Evolutionary conservation across 352 stramenopile species (phyloP).

Genomic region (Pythium dissotocum): DNA sequence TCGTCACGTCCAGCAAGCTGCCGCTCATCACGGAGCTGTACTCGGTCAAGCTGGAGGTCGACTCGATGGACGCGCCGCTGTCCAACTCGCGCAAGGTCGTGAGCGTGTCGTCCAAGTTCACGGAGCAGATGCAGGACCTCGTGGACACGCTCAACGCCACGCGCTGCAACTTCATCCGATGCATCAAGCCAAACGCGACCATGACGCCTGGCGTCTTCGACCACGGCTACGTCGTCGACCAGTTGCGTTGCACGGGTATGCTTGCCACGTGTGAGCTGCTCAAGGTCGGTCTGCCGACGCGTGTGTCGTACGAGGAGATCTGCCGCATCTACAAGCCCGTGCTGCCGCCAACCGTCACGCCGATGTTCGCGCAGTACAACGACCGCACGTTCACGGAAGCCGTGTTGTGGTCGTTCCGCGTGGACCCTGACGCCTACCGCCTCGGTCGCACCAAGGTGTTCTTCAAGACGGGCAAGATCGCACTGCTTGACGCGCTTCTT

Average conservation of each 20-base stretch:
- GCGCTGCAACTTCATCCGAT: constrained; percentile 88
- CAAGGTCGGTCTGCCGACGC: constrained; percentile 82
- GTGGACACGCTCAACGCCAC: constrained; percentile 78
- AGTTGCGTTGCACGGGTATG: constrained; percentile 84
- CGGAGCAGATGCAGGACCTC: constrained; percentile 80
- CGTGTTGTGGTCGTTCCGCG: constrained; percentile 85
- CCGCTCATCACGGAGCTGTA: constrained; percentile 85
- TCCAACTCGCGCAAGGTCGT: constrained; percentile 60
- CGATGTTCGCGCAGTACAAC: constrained; percentile 69
- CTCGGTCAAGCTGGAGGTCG: constrained; percentile 52
- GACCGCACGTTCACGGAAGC: constrained; percentile 75
- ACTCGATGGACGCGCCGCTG: constrained; percentile 46
- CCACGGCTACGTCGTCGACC: constrained; percentile 77
- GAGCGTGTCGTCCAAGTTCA: constrained; percentile 67
- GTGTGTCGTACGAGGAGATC: constrained; percentile 77
- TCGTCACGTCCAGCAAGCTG: constrained; percentile 81
- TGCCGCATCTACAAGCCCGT: constrained; percentile 67
- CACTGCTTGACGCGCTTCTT: constrained; percentile 70
- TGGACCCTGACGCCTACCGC: constrained; percentile 81
- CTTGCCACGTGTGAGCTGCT: constrained; percentile 86
- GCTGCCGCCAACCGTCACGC: constrained; percentile 67
- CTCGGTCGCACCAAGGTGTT: constrained; percentile 78
- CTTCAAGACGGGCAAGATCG: constrained; percentile 80
- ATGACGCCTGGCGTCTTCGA: constrained; percentile 79
- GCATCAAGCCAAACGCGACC: constrained; percentile 86